A percentile compares a stretch with the other conserved stretches of the same genome.
Evolutionary conservation across 352 stramenopile species (phyloP).

Genomic region (Phytophthora capsici): DNA sequence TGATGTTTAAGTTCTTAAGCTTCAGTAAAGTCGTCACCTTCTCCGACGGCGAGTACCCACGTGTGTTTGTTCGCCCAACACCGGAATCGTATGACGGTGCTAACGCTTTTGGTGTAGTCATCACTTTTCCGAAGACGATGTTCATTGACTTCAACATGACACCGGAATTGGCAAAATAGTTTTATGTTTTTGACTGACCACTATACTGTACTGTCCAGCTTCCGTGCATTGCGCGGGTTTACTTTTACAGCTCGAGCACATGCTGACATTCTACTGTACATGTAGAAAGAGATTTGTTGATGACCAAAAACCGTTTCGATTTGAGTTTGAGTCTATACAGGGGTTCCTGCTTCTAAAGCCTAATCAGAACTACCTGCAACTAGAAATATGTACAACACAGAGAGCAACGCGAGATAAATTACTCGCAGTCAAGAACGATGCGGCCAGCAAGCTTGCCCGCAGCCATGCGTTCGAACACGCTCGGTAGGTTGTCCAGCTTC

Average conservation of each 20-base stretch:
- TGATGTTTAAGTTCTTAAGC: background rate
- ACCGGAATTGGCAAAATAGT: background rate
- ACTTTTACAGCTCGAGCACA: no score
- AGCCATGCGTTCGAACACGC: conserved; percentile 56
- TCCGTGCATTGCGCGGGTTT: no score
- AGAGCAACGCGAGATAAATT: conserved; percentile 22
- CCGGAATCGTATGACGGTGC: no score
- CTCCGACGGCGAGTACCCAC: background rate
- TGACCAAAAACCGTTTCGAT: no score
- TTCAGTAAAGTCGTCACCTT: background rate
- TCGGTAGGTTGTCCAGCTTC: conserved; percentile 46
- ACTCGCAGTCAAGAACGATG: conserved; percentile 60
- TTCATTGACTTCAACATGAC: background rate
- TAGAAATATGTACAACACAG: conserved; percentile 31
- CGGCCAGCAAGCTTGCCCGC: conserved; percentile 46
- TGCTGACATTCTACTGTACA: no score
- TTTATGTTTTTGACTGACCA: no score
- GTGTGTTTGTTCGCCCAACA: no score
- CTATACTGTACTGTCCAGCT: no score
- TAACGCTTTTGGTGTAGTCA: no score
- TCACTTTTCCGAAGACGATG: background rate
- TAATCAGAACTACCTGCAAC: conserved; percentile 15
- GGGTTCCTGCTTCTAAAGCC: conserved; percentile 16
- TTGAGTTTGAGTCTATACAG: no score
- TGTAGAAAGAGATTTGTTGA: no score